Evolutionary conservation across 2,329 filamentous ascomycete species (phyloP).

Genomic region (Coleophoma eucalyptorum): DNA sequence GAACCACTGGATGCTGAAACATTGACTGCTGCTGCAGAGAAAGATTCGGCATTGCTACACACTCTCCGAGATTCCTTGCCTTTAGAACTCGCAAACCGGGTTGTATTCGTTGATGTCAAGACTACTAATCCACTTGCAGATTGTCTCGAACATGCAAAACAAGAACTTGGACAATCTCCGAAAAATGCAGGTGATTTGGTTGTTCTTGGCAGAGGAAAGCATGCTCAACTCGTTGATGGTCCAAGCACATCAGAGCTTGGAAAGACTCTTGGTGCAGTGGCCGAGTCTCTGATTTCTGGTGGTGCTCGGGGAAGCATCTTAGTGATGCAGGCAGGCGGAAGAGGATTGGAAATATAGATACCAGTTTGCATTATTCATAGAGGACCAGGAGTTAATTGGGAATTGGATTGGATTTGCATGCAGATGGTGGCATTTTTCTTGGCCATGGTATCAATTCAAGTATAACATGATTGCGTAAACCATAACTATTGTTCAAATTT

Average conservation of each 20-base stretch:
- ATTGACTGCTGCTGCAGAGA: constrained; percentile 17
- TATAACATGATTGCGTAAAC: no score
- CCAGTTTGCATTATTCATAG: no score
- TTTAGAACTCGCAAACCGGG: constrained; percentile 42
- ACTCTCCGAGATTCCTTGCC: constrained; percentile 53
- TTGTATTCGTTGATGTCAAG: constrained; percentile 52
- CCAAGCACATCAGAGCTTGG: constrained; percentile 35
- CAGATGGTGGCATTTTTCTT: no score
- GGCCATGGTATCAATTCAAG: no score
- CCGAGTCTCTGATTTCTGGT: constrained; percentile 53
- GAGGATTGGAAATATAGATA: constrained; percentile 9
- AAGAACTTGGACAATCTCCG: constrained; percentile 55
- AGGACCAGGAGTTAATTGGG: no score
- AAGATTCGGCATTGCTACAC: constrained; percentile 47
- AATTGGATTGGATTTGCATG: no score
- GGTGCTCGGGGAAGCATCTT: constrained; percentile 64
- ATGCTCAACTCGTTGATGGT: constrained; percentile 13
- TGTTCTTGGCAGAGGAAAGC: constrained; percentile 51
- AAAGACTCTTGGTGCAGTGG: constrained; percentile 55
- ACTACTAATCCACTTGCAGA: constrained; percentile 34
- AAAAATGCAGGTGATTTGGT: constrained; percentile 70
- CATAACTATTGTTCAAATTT: no score
- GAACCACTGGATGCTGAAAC: constrained; percentile 18
- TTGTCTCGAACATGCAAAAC: constrained; percentile 46
- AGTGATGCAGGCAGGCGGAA: constrained; percentile 57